Evolutionary conservation across 2,329 filamentous ascomycete genomes (phyloP), one percentile per base, ranked within the genome.

Genomic region (Sporothrix humicola): DNA sequence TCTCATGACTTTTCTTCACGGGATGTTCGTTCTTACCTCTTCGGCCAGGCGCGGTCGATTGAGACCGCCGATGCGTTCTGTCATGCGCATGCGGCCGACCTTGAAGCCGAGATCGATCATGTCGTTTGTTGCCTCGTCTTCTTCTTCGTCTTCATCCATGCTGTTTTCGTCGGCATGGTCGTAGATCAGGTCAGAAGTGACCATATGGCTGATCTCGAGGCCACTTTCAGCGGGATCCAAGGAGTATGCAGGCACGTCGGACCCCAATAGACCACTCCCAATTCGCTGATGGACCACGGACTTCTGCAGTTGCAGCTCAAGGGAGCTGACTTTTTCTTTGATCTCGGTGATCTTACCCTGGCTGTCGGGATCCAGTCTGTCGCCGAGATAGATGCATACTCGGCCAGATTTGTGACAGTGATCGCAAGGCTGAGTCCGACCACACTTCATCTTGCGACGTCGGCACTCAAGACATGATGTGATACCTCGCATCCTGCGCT

Each of bases 361-460:
- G 71, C 89, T 89, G 8, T 88, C 88, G 74, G 91, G 87, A 80
- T 94, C 92, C n/a, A 92, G 83, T 26, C 89, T 87, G 0, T 89
- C 87, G 1, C 89, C 88, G 50, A 93, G 85, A 79, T 92, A 93
- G 52, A 92, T 79, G 77, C 87, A 89, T 23, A 88, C 86, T 31
- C 86, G 84, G 26, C 80, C 83, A 46, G 86, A 85, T 77, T 87
- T 87, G 75, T 82, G 82, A 81, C 90, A 92, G 80, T 93, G 93
- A 76, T 85, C 85, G 79, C 92, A 95, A 74, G 93, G 91, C 69
- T 91, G 87, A 23, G 81, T 85, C 82, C 93, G 93, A 83, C 93
- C 91, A 82, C 93, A 95, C 80, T 92, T 93, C 73, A 94, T 84
- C 82, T 95, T 95, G 56, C 93, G 87, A 26, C 92, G 88, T 54